Conservation (phyloP, 78 protist genomes). For the Bodo saltans region DNA sequence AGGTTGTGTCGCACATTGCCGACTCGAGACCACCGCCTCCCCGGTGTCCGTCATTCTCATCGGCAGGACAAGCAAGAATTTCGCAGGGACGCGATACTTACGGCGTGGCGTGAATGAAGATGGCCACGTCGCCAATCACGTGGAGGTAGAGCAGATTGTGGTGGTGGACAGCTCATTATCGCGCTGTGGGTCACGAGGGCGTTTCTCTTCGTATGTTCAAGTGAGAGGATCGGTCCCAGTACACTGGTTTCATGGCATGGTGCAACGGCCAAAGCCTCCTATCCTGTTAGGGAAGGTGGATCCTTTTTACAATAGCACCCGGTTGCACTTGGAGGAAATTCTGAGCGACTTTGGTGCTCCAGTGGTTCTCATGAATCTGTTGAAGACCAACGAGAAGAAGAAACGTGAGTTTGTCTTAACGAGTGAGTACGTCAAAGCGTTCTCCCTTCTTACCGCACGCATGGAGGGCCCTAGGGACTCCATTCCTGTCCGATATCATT, state of each 20-base stretch:
- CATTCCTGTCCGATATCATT: conserved; percentile 21
- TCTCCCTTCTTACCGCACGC: too few relatives aligned
- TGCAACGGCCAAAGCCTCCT: conserved; percentile 24
- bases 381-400: conserved; percentile 76
- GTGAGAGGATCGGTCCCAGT: conserved; percentile 93
- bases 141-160: conserved; percentile 94
- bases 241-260: conserved; percentile 64
- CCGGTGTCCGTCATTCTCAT: conserved; percentile 68
- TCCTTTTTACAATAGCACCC: conserved; percentile 69
- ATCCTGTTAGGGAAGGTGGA: conserved; percentile 60
- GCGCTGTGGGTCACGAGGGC: conserved; percentile 7
- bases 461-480: too few relatives aligned
- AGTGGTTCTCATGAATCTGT: conserved; percentile 65
- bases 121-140: conserved; percentile 95
- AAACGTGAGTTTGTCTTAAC: conserved; percentile 79
- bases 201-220: conserved; percentile 52
- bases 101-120: conserved; percentile 88
- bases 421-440: conserved; percentile 45
- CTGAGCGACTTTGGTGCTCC: conserved; percentile 77
- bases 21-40: conserved; percentile 30
- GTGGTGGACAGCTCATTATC: conserved; percentile 42
- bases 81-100: conserved; percentile 93
- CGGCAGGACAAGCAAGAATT: conserved; percentile 84
- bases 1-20: conserved; percentile 74
- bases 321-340: conserved; percentile 76